phyloP scores from a whole-genome alignment of 345 rosid species.

The Raphanus sativus region DNA sequence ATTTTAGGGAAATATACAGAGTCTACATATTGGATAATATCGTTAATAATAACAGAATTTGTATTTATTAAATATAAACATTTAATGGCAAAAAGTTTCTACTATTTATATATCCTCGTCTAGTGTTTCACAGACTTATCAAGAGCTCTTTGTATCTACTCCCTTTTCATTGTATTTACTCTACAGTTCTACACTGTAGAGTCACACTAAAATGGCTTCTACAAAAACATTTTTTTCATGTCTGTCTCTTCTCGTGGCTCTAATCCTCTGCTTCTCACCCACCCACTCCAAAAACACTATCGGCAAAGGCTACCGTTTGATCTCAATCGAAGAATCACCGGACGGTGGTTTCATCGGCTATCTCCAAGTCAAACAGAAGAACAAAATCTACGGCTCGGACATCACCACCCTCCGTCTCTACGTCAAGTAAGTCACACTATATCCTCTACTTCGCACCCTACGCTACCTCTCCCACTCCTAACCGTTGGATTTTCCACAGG shows the following conservation, averaged over 20 bases:
- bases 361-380: slow-evolving; percentile 78
- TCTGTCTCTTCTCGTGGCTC: slow-evolving; percentile 35
- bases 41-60: neutral
- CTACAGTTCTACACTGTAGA: slow-evolving; percentile 14
- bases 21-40: neutral
- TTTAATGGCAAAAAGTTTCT: neutral
- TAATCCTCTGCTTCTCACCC: slow-evolving; percentile 40
- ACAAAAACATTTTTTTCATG: neutral
- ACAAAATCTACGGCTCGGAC: slow-evolving; percentile 80
- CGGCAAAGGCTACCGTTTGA: slow-evolving; percentile 88
- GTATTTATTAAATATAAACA: neutral
- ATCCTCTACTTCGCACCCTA: slow-evolving; percentile 26
- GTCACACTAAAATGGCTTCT: neutral
- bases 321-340: slow-evolving; percentile 70
- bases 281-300: slow-evolving; percentile 41
- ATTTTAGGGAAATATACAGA: neutral
- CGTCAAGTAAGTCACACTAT: slow-evolving; percentile 63
- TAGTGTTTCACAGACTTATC: slow-evolving; percentile 4
- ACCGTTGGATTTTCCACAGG: slow-evolving; percentile 44
- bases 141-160: neutral
- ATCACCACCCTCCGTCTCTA: slow-evolving; percentile 69
- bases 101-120: neutral
- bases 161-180: neutral
- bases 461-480: slow-evolving; percentile 7
- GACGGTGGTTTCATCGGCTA: slow-evolving; percentile 74